Conservation (phyloP, 1,284 basidiomycete genomes). For the Apiotrichum gracile region DNA sequence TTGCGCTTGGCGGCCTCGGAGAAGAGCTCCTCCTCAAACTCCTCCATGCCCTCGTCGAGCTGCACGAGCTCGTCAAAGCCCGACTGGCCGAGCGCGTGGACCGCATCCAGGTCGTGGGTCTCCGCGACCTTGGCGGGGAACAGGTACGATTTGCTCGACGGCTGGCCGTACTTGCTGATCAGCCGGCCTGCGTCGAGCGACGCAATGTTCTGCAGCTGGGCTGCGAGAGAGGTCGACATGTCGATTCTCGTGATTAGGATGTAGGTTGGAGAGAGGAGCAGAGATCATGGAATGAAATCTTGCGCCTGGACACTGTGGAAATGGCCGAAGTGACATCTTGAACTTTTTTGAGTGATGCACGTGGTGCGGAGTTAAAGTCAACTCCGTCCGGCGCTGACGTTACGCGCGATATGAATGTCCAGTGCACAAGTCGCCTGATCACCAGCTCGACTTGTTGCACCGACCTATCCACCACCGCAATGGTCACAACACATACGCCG, state of each 20-base stretch:
- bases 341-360: too few relatives aligned
- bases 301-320: too few relatives aligned
- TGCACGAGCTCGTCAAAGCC: constrained; percentile 65
- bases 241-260: not conserved
- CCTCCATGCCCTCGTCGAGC: constrained; percentile 54
- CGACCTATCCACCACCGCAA: not conserved
- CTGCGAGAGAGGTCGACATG: constrained; percentile 65
- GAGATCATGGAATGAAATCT: too few relatives aligned
- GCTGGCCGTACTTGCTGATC: constrained; percentile 52
- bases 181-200: constrained; percentile 75
- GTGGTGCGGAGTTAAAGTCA: not conserved
- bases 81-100: constrained; percentile 75
- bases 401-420: too few relatives aligned
- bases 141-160: constrained; percentile 67
- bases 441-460: too few relatives aligned
- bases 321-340: too few relatives aligned
- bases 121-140: constrained; percentile 77
- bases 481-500: constrained; percentile 17
- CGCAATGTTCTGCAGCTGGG: constrained; percentile 71
- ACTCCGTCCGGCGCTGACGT: not conserved
- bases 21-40: constrained; percentile 67
- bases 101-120: constrained; percentile 76
- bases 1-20: constrained; percentile 67
- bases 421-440: too few relatives aligned
- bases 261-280: constrained; percentile 1